A percentile compares a stretch with the other conserved stretches of the same genome.
These are phyloP conservation scores for Beauveria brongniartii DNA, from an alignment of 2,329 filamentous ascomycete genomes.

Conservation along the genomic window DNA sequence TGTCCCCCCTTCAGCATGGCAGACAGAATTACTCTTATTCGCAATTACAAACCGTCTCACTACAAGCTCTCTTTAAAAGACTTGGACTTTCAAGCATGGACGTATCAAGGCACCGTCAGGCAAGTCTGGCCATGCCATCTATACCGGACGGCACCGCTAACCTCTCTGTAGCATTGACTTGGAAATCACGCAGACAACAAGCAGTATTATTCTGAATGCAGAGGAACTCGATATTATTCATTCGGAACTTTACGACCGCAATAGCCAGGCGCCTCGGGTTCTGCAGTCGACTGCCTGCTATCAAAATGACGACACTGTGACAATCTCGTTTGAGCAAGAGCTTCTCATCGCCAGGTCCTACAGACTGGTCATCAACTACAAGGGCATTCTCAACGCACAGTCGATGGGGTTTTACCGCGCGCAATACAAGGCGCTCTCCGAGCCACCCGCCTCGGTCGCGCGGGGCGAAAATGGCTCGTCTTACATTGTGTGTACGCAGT, in stretches of 20 bases:
- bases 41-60: background rate
- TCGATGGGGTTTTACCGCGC: constrained; percentile 98
- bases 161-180: background rate
- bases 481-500: constrained; percentile 88
- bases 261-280: constrained; percentile 25
- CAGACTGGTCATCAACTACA: constrained; percentile 61
- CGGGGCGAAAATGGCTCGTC: constrained; percentile 65
- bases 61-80: constrained; percentile 6
- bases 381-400: constrained; percentile 75
- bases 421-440: constrained; percentile 73
- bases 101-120: constrained; percentile 9
- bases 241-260: background rate
- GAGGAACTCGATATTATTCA: background rate
- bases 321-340: constrained; percentile 66
- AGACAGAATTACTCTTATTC: background rate
- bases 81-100: constrained; percentile 7
- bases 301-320: constrained; percentile 35
- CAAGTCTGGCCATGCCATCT: background rate
- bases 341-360: constrained; percentile 72
- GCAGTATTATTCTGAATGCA: background rate
- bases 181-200: background rate
- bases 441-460: constrained; percentile 68
- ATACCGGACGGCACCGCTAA: background rate
- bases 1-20: background rate
- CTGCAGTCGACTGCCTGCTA: constrained; percentile 65